These are phyloP conservation scores for Pittosporum tobira DNA, from an alignment of 129 eudicot genomes.

Conservation along the genomic window DNA sequence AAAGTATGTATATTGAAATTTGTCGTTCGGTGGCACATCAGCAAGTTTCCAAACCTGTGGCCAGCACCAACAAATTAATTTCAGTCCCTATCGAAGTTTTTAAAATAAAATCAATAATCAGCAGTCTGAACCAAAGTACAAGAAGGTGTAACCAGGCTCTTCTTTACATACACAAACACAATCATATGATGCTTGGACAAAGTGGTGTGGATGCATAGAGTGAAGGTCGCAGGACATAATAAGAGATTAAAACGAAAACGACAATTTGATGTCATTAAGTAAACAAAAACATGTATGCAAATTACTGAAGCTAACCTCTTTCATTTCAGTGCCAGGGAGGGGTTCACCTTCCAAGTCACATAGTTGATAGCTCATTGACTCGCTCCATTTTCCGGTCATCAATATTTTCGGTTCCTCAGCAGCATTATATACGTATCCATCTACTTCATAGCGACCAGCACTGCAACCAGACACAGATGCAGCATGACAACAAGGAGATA, in stretches of 20 bases:
- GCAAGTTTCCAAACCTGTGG: conserved; percentile 90
- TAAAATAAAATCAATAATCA: background rate
- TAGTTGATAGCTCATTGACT: conserved; percentile 79
- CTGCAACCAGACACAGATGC: conserved; percentile 31
- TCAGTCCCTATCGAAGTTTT: background rate
- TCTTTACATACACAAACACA: too few species aligned
- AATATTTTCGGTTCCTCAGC: conserved; percentile 90
- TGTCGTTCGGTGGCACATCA: conserved; percentile 60
- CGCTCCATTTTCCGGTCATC: conserved; percentile 96
- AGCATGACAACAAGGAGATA: background rate
- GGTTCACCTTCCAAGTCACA: conserved; percentile 97
- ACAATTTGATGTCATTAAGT: too few species aligned
- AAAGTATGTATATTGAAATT: conserved; percentile 75
- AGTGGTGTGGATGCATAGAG: too few species aligned
- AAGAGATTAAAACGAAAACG: too few species aligned
- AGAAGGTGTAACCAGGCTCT: too few species aligned
- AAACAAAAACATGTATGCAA: conserved; percentile 1
- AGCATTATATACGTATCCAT: conserved; percentile 86
- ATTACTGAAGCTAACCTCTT: conserved; percentile 52
- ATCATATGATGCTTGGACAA: too few species aligned
- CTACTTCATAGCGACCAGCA: conserved; percentile 92
- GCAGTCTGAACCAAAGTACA: too few species aligned
- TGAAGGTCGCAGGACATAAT: too few species aligned
- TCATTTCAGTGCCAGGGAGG: conserved; percentile 67
- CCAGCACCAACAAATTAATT: conserved; percentile 5